A percentile compares a stretch with the other conserved stretches of the same genome.
phyloP scores from a whole-genome alignment of 768 basidiomycete species.

The Suillus clintonianus region DNA sequence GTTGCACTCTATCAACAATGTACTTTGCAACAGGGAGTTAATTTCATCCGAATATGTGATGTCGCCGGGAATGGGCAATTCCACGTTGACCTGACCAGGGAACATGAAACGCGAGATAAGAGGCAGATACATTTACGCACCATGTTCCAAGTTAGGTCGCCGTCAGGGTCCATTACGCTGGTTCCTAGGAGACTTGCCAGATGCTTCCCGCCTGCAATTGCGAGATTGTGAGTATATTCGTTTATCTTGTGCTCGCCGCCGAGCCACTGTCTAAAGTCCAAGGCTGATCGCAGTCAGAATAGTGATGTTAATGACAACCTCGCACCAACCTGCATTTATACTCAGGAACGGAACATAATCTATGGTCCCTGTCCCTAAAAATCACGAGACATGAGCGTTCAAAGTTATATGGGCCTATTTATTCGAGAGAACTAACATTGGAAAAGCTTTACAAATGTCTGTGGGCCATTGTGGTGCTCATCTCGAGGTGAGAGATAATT shows the following conservation, averaged over 20 bases:
- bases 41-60: slow-evolving; percentile 22
- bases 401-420: neutral
- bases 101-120: neutral
- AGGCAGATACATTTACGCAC: slow-evolving; percentile 46
- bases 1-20: slow-evolving; percentile 23
- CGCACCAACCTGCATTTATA: slow-evolving; percentile 48
- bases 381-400: neutral
- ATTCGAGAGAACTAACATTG: slow-evolving; percentile 32
- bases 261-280: slow-evolving; percentile 70
- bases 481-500: slow-evolving; percentile 52
- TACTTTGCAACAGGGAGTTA: slow-evolving; percentile 15
- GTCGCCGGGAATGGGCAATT: slow-evolving; percentile 35
- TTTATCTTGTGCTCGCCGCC: slow-evolving; percentile 78
- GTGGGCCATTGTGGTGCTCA: slow-evolving; percentile 26
- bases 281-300: slow-evolving; percentile 42
- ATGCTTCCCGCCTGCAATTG: slow-evolving; percentile 61
- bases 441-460: slow-evolving; percentile 52
- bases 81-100: slow-evolving; percentile 38
- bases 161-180: slow-evolving; percentile 56
- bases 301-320: neutral
- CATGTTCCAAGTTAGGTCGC: slow-evolving; percentile 70
- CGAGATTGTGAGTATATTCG: slow-evolving; percentile 68
- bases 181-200: slow-evolving; percentile 67
- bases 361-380: slow-evolving; percentile 63
- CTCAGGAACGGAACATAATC: slow-evolving; percentile 57